Evolutionary conservation across 306 rosid genomes (phyloP), one percentile per base, ranked within the genome.

Genomic region (Mucuna pruriens): DNA sequence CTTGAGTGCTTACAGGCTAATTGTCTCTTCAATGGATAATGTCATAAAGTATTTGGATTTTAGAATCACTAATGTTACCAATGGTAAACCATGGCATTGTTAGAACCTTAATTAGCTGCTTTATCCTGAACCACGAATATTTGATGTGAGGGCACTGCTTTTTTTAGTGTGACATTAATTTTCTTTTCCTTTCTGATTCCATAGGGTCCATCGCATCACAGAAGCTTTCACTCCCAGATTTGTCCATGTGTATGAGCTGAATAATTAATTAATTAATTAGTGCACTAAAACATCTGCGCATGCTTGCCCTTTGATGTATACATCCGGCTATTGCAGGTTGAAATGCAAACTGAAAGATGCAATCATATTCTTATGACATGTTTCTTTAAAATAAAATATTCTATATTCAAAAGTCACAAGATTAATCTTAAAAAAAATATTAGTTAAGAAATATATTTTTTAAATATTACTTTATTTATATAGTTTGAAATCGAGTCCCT

Each of bases 41-140:
- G 48, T 65, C 80, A 20, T 45, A 23, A 78, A 11, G n/a, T 60
- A 8, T 55, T 55, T 51, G 11, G 29, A 42, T 29, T 15, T 82
- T 70, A 79, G 57, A 71, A 33, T 26, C 62, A 7, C 19, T n/a
- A n/a, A n/a, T 40, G 61, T 60, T 82, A 38, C 31, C 68, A 60
- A 57, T 82, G 64, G 65, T 55, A 69, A 67, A 46, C 16, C 11
- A 3, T 31, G 45, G 48, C 60, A 52, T 26, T 31, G 22, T 13
- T 31, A 26, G 19, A 42, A 63, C 22, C 82, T 48, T 71, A 77
- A 40, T 61, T 65, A 57, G 80, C 10, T 60, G n/a, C 40, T 9
- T 25, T 15, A 61, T 74, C 1, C 1, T 80, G 71, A 76, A 42
- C 81, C 91, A 86, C 80, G 54, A 23, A 71, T 77, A 25, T 73